These are phyloP conservation scores for Blastobotrys persicus DNA, from an alignment of 1,139 yeast species.

Conservation along the genomic window DNA sequence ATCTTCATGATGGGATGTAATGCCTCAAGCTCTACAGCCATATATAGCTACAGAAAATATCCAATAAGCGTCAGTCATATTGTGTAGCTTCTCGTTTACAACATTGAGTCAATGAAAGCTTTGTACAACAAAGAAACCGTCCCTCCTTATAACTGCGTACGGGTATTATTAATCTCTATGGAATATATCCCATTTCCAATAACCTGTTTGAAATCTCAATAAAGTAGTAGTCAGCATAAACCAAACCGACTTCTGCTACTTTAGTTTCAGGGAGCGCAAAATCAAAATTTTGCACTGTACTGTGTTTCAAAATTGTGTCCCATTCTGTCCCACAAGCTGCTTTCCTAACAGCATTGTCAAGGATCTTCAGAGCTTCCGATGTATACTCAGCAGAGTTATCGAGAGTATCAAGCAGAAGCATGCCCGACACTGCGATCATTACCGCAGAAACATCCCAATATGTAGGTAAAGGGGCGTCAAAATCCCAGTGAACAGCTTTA, in stretches of 20 bases:
- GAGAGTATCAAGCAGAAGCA: conserved; percentile 29
- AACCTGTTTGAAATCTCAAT: conserved; percentile 20
- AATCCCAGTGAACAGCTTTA: conserved; percentile 31
- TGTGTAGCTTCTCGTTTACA: too few relatives aligned
- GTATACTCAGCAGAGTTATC: conserved; percentile 21
- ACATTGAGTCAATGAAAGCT: too few relatives aligned
- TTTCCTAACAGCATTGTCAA: conserved; percentile 19
- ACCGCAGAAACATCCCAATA: conserved; percentile 35
- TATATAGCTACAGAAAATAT: too few relatives aligned
- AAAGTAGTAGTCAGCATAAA: conserved; percentile 22
- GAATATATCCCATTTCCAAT: conserved; percentile 15
- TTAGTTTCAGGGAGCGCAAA: conserved; percentile 19
- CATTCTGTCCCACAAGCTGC: conserved; percentile 24
- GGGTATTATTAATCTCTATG: too few relatives aligned
- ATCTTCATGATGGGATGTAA: too few relatives aligned
- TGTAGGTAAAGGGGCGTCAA: conserved; percentile 34
- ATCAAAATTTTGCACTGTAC: conserved; percentile 34
- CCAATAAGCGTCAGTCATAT: too few relatives aligned
- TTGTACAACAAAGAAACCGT: too few relatives aligned
- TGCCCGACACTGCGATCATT: conserved; percentile 34
- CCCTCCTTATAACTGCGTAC: too few relatives aligned
- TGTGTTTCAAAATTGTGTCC: conserved; percentile 31
- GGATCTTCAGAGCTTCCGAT: conserved; percentile 13
- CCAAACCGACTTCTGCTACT: conserved; percentile 17
- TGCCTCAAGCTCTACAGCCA: too few relatives aligned